These are phyloP conservation scores for Durusdinium trenchii DNA, from an alignment of 73 alveolate species.

Conservation along the genomic window DNA sequence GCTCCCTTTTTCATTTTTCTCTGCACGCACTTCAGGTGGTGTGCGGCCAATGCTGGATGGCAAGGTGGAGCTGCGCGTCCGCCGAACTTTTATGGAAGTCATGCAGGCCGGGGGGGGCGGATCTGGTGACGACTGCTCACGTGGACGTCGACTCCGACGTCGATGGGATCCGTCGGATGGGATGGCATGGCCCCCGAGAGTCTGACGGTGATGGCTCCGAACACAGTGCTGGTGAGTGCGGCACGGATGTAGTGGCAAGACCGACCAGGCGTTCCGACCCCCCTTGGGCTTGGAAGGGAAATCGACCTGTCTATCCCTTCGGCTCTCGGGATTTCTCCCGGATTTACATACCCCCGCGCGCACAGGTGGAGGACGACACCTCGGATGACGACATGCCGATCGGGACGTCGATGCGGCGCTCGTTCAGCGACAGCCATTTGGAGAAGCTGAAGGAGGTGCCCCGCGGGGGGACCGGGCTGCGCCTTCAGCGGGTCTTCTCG, in stretches of 20 bases:
- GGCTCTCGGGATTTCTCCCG: too few relatives aligned
- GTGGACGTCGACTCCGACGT: too few relatives aligned
- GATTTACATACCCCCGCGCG: too few relatives aligned
- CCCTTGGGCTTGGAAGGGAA: too few relatives aligned
- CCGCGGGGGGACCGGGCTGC: not conserved
- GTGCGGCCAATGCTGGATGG: slow-evolving; percentile 47
- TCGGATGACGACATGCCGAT: slow-evolving; percentile 74
- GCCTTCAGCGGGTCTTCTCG: too few relatives aligned
- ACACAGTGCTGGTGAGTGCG: too few relatives aligned
- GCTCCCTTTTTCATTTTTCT: not conserved
- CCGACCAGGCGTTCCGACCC: too few relatives aligned
- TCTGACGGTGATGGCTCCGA: not conserved
- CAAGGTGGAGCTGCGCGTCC: slow-evolving; percentile 50
- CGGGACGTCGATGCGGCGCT: slow-evolving; percentile 52
- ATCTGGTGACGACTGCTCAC: not conserved
- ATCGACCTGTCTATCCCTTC: too few relatives aligned
- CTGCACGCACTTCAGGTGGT: not conserved
- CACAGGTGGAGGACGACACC: slow-evolving; percentile 51
- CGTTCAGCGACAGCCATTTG: slow-evolving; percentile 90
- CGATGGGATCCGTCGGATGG: too few relatives aligned
- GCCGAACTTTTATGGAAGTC: slow-evolving; percentile 58
- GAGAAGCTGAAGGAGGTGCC: slow-evolving; percentile 65
- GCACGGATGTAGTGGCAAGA: too few relatives aligned
- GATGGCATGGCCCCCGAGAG: not conserved
- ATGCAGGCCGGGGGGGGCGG: not conserved